phyloP scores from a whole-genome alignment of 2,329 filamentous ascomycete species.

The Cadophora gregata region DNA sequence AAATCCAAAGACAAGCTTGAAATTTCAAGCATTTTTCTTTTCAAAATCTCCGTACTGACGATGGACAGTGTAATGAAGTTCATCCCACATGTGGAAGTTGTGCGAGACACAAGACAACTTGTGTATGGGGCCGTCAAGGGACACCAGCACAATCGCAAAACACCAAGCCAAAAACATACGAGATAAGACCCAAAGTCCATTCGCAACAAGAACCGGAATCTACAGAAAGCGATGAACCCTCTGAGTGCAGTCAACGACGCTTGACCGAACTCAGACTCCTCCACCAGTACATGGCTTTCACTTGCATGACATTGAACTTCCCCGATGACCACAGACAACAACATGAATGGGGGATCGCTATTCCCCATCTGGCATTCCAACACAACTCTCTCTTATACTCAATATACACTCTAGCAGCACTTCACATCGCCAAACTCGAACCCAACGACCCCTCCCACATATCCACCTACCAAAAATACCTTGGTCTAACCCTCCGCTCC shows the following conservation, averaged over 20 bases:
- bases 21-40: neutral
- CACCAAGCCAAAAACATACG: slow-evolving; percentile 7
- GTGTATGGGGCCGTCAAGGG: slow-evolving; percentile 29
- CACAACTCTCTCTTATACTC: slow-evolving; percentile 33
- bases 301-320: slow-evolving; percentile 27
- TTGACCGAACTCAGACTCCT: slow-evolving; percentile 35
- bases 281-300: slow-evolving; percentile 34
- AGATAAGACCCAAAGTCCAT: slow-evolving; percentile 16
- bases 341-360: slow-evolving; percentile 16
- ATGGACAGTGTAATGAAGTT: slow-evolving; percentile 35
- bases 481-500: slow-evolving; percentile 27
- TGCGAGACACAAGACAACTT: slow-evolving; percentile 30
- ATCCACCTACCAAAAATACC: slow-evolving; percentile 30
- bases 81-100: slow-evolving; percentile 35
- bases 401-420: slow-evolving; percentile 33
- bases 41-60: slow-evolving; percentile 7
- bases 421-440: slow-evolving; percentile 32
- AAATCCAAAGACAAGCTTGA: too few species aligned
- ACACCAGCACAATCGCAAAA: slow-evolving; percentile 7
- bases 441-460: slow-evolving; percentile 21
- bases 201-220: neutral
- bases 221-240: slow-evolving; percentile 14
- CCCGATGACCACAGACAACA: slow-evolving; percentile 14
- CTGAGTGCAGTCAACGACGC: slow-evolving; percentile 32
- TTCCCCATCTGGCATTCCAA: slow-evolving; percentile 32